A percentile compares a stretch with the other conserved stretches of the same genome.
phyloP scores from a whole-genome alignment of 768 basidiomycete species.

The Boletus subcaerulescens region DNA sequence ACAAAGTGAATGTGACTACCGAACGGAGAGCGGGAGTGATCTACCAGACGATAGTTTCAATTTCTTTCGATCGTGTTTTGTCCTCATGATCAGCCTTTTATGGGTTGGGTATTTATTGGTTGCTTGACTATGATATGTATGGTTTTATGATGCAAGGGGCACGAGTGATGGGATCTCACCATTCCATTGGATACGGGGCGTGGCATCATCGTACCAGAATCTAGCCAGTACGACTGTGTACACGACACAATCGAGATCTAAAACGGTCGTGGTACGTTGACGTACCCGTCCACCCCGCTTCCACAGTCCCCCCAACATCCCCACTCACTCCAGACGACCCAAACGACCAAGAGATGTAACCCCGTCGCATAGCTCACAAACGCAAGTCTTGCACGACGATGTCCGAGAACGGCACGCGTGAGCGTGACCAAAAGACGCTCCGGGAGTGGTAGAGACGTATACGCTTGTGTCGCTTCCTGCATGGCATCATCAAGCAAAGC shows the following conservation, averaged over 20 bases:
- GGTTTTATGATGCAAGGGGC: too few species aligned
- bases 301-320: conserved; percentile 61
- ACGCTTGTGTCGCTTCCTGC: conserved; percentile 93
- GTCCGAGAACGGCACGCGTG: conserved; percentile 83
- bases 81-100: too few species aligned
- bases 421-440: conserved; percentile 85
- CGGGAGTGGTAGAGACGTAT: conserved; percentile 85
- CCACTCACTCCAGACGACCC: conserved; percentile 53
- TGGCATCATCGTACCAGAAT: too few species aligned
- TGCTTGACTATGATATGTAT: too few species aligned
- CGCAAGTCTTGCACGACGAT: conserved; percentile 82
- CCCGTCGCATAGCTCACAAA: conserved; percentile 86
- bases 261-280: conserved; percentile 16
- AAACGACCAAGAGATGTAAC: conserved; percentile 79
- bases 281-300: neutral
- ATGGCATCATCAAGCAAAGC: neutral
- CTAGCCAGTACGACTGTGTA: too few species aligned
- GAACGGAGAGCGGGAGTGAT: too few species aligned
- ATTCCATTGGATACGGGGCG: too few species aligned
- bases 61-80: too few species aligned
- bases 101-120: too few species aligned
- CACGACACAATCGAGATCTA: neutral
- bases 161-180: too few species aligned
- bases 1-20: too few species aligned
- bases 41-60: too few species aligned